Percentiles rank a stretch among this genome's conserved stretches.
Evolutionary conservation across 768 basidiomycete species (phyloP).

Genomic region (Leccinum uliginosum): DNA sequence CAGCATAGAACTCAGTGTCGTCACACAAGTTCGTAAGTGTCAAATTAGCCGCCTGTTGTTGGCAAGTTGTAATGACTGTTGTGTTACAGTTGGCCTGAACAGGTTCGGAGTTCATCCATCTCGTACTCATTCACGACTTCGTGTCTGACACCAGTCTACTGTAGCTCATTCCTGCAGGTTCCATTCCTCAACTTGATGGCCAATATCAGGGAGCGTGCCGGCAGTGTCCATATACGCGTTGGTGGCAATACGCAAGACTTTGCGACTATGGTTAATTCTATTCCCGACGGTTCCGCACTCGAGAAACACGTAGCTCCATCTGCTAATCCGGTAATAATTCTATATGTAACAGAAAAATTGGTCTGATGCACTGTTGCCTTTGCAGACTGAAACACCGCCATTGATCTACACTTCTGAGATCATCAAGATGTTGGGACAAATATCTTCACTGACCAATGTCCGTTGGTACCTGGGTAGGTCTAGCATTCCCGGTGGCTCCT

Average conservation of each 20-base stretch:
- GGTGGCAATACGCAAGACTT: conserved; percentile 82
- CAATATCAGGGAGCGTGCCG: conserved; percentile 60
- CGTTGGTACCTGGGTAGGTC: conserved; percentile 58
- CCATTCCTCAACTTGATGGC: conserved; percentile 78
- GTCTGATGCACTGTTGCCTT: not conserved
- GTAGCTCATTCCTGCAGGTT: conserved; percentile 48
- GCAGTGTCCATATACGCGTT: conserved; percentile 59
- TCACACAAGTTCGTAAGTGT: conserved; percentile 37
- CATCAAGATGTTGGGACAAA: conserved; percentile 59
- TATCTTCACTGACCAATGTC: conserved; percentile 53
- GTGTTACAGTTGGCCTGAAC: conserved; percentile 14
- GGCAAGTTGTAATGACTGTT: not conserved
- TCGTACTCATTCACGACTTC: not conserved
- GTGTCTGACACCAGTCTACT: not conserved
- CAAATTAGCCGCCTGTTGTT: not conserved
- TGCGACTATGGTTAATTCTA: conserved; percentile 44
- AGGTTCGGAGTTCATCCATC: conserved; percentile 6
- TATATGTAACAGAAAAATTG: not conserved
- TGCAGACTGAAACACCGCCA: conserved; percentile 24
- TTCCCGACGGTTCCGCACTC: conserved; percentile 45
- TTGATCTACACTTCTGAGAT: conserved; percentile 62
- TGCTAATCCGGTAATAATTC: conserved; percentile 36
- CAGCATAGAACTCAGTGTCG: conserved; percentile 72
- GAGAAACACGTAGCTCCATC: conserved; percentile 40
- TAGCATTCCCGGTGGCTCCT: not conserved